Base-by-base conservation (phyloP, 805 yeast genomes). In the Wickerhamiella domercqiae region DNA sequence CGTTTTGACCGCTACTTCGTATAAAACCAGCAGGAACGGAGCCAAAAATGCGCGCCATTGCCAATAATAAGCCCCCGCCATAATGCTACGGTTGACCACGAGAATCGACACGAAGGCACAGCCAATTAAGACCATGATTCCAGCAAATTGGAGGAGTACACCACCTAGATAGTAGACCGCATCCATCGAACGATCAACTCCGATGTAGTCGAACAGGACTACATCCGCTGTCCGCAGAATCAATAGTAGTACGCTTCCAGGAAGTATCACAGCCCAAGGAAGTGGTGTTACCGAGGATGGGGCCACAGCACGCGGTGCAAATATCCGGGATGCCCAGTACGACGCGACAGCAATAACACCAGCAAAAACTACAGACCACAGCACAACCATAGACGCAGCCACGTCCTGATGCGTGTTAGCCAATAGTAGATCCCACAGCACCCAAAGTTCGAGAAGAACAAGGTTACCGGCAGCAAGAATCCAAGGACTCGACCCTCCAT, bases 41-140 rank as follows among this genome's bases (percentile, higher is more conserved):
- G 34, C 24, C 11, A 43, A 32, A 18, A 44, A 7, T 15, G 41
- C 21, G 15, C 42, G 43, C 53, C 53, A 49, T 33, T 49, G 50
- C 52, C 53, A 48, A 29, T 25, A 37, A 31, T 40, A 36, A 29
- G 35, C 31, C 15, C 43, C 41, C 20, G 28, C 22, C 44, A 43
- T 41, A 17, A 47, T 37, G 24, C 30, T 18, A 25, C 35, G 32
- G 41, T 47, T 47, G 18, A 45, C 37, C 19, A 39, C 17, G 32
- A 43, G 33, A 21, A 47, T 47, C 14, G 42, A 37, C 11, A 36
- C 36, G 24, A 47, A 45, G 7, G 49, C 42, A 38, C 51, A 42
- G 28, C 41, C 40, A 5, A 45, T 39, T 20, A 49, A 41, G 16
- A 45, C 46, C 46, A 41, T 42, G 30, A 49, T 33, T 7, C 47